Evolutionary conservation across 257 asterid species (phyloP), one percentile per base, ranked within the genome.

Genomic region (Solanum habrochaites): DNA sequence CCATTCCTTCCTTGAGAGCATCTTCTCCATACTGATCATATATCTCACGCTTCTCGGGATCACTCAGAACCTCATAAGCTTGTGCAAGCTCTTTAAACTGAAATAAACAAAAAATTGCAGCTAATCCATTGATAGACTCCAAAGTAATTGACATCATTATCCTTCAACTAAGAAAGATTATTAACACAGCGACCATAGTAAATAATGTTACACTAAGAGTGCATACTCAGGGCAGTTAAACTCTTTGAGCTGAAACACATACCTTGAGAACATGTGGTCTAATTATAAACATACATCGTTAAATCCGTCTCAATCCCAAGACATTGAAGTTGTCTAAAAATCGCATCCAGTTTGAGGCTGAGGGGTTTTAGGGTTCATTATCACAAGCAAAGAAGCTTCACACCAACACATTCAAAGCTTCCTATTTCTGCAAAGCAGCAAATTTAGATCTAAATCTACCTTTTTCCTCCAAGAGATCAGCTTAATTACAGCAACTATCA

Each of bases 1-100:
- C 90, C 90, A 88, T 85, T 80, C 90, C 90, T 85, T 89, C 90
- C 74, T 86, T 89, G 20, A 89, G 89, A 39, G 91, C 91, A 86
- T 89, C 89, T 66, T 86, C 91, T 39, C 91, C 91, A 49, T 87
- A 88, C 87, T 88, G 89, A 47, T 88, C 90, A 73, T 88, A 88
- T 27, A 88, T 82, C 37, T 88, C 90, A n/a, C 90, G 90, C 73
- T 88, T 88, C 83, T 88, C 90, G 1, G 90, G 90, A 40, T 88
- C 90, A 70, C 90, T 88, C 49, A 88, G n/a, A 29, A 86, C 88
- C 87, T 88, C 88, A 86, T 88, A 88, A 70, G 90, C 90, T 58
- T 88, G 90, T 39, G 90, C 90, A 85, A 88, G 88, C 86, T 88
- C 90, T 83, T 88, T 88, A 40, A 88, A 88, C 88, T 88, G 88